Evolutionary conservation across 2,329 filamentous ascomycete species (phyloP).

Genomic region (Hymenoscyphus fraxineus): DNA sequence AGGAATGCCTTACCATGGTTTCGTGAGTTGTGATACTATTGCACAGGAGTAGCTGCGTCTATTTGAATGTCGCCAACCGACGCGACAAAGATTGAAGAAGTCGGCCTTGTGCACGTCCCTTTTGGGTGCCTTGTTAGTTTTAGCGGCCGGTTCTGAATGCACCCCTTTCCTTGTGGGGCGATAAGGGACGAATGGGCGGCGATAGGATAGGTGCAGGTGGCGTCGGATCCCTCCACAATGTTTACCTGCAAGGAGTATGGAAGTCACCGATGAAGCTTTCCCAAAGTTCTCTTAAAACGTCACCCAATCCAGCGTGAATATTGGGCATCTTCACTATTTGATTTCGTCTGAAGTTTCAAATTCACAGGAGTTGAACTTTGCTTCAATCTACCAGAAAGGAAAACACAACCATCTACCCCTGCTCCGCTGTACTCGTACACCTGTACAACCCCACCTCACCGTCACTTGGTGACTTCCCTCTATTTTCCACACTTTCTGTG

Average conservation of each 20-base stretch:
- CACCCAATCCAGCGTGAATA: background rate
- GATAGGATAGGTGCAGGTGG: background rate
- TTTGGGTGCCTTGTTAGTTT: background rate
- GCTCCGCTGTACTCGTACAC: background rate
- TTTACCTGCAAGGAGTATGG: background rate
- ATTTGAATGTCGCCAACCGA: background rate
- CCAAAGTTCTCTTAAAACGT: background rate
- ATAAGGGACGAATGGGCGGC: background rate
- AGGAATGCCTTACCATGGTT: conserved; percentile 10
- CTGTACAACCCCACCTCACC: background rate
- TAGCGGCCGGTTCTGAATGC: background rate
- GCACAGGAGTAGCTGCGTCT: background rate
- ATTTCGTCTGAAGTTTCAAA: background rate
- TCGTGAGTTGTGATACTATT: conserved; percentile 1
- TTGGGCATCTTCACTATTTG: background rate
- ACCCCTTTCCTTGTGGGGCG: background rate
- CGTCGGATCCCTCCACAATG: background rate
- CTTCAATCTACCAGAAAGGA: background rate
- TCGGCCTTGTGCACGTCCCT: background rate
- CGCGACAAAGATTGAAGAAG: conserved; percentile 1
- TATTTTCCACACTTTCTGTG: conserved; percentile 4
- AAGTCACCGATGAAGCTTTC: background rate
- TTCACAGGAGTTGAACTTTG: no score
- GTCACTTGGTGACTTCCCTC: conserved; percentile 8
- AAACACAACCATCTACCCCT: background rate